phyloP scores from a whole-genome alignment of 495 filamentous ascomycete species.

The Choiromyces venosus region DNA sequence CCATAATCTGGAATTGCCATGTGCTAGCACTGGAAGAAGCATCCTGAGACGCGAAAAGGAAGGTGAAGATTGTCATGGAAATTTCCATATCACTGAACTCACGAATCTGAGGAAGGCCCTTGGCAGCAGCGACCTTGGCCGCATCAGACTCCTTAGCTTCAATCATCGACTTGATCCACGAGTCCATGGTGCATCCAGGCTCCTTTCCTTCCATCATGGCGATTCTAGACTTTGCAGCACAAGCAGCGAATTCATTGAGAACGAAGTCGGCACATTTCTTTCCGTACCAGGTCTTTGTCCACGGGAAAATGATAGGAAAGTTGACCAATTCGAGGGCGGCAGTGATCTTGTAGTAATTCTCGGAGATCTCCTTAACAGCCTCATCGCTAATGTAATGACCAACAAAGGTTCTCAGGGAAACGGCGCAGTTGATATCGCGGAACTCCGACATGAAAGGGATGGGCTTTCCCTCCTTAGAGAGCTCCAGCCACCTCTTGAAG shows the following conservation, averaged over 20 bases:
- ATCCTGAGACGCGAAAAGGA: constrained; percentile 96
- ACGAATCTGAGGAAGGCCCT: constrained; percentile 50
- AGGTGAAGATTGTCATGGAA: constrained; percentile 90
- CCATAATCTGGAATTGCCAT: constrained; percentile 92
- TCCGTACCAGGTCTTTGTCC: constrained; percentile 93
- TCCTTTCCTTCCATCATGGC: constrained; percentile 88
- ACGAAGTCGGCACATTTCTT: constrained; percentile 95
- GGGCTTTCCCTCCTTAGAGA: constrained; percentile 68
- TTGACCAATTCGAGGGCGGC: constrained; percentile 95
- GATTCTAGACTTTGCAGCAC: constrained; percentile 85
- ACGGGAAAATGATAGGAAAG: constrained; percentile 96
- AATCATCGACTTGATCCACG: constrained; percentile 80
- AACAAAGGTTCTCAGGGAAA: constrained; percentile 92
- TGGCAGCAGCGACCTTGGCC: constrained; percentile 53
- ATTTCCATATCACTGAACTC: constrained; percentile 91
- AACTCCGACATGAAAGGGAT: constrained; percentile 86
- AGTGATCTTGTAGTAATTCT: constrained; percentile 95
- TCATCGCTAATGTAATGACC: constrained; percentile 90
- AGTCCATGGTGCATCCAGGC: constrained; percentile 86
- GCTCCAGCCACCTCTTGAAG: constrained; percentile 68
- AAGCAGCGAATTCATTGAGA: constrained; percentile 79
- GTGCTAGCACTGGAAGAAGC: constrained; percentile 88
- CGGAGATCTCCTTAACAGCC: constrained; percentile 86
- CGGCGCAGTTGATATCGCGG: constrained; percentile 91
- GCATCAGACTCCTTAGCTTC: constrained; percentile 73